phyloP scores from a whole-genome alignment of 441 rosid species.

The Pelargonium fulgidum region DNA sequence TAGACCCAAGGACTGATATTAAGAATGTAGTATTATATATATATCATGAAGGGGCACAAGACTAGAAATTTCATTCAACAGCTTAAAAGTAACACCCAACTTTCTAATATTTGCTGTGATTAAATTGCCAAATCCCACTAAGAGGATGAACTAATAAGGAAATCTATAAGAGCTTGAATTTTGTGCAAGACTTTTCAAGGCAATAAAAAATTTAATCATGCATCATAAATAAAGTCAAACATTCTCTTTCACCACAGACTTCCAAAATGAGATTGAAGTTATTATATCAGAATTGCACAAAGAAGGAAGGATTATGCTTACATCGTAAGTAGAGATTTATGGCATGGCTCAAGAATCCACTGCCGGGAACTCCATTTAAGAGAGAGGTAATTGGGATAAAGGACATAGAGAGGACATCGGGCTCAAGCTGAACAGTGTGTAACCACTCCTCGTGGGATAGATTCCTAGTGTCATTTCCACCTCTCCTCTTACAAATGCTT shows the following conservation, averaged over 20 bases:
- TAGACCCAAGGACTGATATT: neutral
- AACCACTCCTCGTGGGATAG: constrained; percentile 81
- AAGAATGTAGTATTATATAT: neutral
- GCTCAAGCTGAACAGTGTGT: constrained; percentile 74
- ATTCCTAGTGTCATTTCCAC: constrained; percentile 58
- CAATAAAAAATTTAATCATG: neutral
- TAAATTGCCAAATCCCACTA: neutral
- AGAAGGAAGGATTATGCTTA: constrained; percentile 35
- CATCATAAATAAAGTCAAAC: neutral
- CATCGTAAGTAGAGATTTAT: constrained; percentile 89
- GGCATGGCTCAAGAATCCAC: constrained; percentile 94
- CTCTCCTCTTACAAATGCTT: constrained; percentile 73
- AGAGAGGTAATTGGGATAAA: constrained; percentile 88
- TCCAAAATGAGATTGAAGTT: neutral
- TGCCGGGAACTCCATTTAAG: constrained; percentile 82
- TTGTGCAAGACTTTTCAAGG: neutral
- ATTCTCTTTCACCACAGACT: neutral
- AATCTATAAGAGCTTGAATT: neutral
- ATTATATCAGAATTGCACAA: constrained; percentile 1
- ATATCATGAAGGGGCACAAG: neutral
- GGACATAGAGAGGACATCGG: constrained; percentile 87
- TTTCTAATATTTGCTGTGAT: neutral
- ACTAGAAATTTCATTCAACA: neutral
- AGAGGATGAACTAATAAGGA: neutral
- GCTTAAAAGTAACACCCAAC: neutral